Conservation (phyloP, 176 grass and related monocot genomes). For the Oryza glumipatula region DNA sequence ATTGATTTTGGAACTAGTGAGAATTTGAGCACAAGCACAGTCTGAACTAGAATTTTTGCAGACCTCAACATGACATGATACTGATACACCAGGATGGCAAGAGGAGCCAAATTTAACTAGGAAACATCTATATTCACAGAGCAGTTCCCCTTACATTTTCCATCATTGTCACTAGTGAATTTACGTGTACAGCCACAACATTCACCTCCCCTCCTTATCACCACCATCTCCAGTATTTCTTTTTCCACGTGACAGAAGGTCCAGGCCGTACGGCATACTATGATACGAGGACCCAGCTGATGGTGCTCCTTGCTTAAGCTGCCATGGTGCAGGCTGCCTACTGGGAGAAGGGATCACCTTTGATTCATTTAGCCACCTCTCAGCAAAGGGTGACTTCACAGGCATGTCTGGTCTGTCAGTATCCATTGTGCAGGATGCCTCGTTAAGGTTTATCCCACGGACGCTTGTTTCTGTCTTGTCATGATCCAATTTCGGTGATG, state of each 20-base stretch:
- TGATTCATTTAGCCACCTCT: slow-evolving; percentile 57
- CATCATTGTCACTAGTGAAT: neutral
- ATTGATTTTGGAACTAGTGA: neutral
- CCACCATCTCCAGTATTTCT: slow-evolving; percentile 51
- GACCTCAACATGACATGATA: neutral
- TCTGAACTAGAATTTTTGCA: slow-evolving; percentile 3
- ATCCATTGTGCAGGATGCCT: slow-evolving; percentile 45
- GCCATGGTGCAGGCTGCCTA: slow-evolving; percentile 57
- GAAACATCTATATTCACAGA: slow-evolving; percentile 44
- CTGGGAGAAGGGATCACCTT: slow-evolving; percentile 47
- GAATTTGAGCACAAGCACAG: neutral
- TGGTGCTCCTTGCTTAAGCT: slow-evolving; percentile 41
- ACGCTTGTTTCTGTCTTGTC: slow-evolving; percentile 51
- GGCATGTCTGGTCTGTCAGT: slow-evolving; percentile 42
- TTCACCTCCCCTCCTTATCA: slow-evolving; percentile 55
- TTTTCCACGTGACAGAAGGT: slow-evolving; percentile 64
- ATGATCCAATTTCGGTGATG: slow-evolving; percentile 43
- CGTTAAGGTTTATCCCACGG: slow-evolving; percentile 68
- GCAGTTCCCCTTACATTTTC: neutral
- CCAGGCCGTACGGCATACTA: slow-evolving; percentile 42
- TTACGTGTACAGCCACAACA: neutral
- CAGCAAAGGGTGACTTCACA: slow-evolving; percentile 40
- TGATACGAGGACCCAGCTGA: slow-evolving; percentile 49
- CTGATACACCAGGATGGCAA: neutral
- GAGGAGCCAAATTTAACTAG: neutral